Base-by-base conservation (phyloP, 2,329 filamentous ascomycete species). In the Chaetothyriales sp. region DNA sequence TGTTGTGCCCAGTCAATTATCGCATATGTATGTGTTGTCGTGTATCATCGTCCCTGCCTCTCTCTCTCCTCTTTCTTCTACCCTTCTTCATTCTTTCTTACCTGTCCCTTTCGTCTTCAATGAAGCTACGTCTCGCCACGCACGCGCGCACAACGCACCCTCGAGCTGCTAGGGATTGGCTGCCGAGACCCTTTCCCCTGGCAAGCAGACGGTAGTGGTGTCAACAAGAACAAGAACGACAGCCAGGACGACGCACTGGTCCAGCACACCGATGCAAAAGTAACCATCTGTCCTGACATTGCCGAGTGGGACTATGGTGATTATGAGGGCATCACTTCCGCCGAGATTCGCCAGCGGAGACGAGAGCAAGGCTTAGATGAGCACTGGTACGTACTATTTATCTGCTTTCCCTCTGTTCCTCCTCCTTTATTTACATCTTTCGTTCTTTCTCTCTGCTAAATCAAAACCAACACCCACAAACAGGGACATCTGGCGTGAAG, bases 401-500 rank as follows among this genome's bases (percentile, higher is more conserved):
- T 32, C 22, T 32, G 8, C 28, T 2, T 32, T 10, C 28, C 28
- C 8, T 9, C 10, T 32, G 8, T 12, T 2, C 5, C 9, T 28
- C 25, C 25, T 9, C 25, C 9, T 28, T 28, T 28, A 28, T 28
- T 28, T 9, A 7, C 28, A 32, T 32, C 28, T 9, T 32, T 32
- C 12, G 28, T 5, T 32, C 12, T 39, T 12, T 39, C 5, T 15
- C 15, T 39, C 10, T 15, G 2, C 10, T 15, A 39, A 15, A 15
- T 39, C 3, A 15, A 15, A 3, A 15, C 32, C 10, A 10, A 39
- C 32, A 15, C 32, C 5, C 8, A 2, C 10, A 39, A 65, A 68
- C 20, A 93, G 86, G 86, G 84, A 92, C 68, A 93, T 94, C 57
- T 94, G 87, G 87, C 73, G 71, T n/a, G 86, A 93, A 63, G 87